Evolutionary conservation across 2,329 filamentous ascomycete species (phyloP).

Genomic region (Gremmenia infestans): DNA sequence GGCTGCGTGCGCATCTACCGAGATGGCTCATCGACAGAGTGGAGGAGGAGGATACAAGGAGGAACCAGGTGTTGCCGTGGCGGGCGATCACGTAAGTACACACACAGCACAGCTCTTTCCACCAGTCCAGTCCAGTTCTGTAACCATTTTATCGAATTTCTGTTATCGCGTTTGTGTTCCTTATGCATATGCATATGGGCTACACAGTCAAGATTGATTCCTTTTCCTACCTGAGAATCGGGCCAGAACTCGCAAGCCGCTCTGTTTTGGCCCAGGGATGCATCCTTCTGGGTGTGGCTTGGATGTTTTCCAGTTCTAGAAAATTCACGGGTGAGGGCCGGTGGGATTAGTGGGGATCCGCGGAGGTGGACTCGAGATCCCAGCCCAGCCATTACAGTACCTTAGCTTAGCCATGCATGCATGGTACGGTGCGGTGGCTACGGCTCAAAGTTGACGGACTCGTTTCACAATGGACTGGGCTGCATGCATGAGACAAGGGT

Average conservation of each 20-base stretch:
- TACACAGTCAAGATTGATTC: constrained; percentile 12
- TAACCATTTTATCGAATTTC: constrained; percentile 9
- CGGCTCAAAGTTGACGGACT: constrained; percentile 10
- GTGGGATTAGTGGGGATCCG: background rate
- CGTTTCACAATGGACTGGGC: constrained; percentile 25
- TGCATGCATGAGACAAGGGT: constrained; percentile 19
- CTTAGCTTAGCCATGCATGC: background rate
- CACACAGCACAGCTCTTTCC: constrained; percentile 8
- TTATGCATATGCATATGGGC: constrained; percentile 2
- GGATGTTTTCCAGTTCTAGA: constrained; percentile 30
- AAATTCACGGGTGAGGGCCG: constrained; percentile 14
- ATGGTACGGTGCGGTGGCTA: no score
- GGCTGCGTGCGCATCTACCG: constrained; percentile 12
- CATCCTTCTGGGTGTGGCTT: constrained; percentile 16
- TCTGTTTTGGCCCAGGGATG: constrained; percentile 15
- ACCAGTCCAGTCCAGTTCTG: background rate
- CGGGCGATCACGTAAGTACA: constrained; percentile 42
- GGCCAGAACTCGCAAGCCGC: constrained; percentile 21
- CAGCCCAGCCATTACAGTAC: background rate
- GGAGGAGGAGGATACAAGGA: constrained; percentile 39
- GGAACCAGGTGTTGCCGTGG: constrained; percentile 34
- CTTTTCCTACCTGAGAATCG: constrained; percentile 8
- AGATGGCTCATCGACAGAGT: constrained; percentile 31
- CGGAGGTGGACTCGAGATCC: constrained; percentile 13
- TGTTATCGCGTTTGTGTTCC: constrained; percentile 15